Percentiles rank a stretch among this genome's conserved stretches.
Evolutionary conservation across 352 stramenopile genomes (phyloP).

Genomic region (Aphanomyces invadans): DNA sequence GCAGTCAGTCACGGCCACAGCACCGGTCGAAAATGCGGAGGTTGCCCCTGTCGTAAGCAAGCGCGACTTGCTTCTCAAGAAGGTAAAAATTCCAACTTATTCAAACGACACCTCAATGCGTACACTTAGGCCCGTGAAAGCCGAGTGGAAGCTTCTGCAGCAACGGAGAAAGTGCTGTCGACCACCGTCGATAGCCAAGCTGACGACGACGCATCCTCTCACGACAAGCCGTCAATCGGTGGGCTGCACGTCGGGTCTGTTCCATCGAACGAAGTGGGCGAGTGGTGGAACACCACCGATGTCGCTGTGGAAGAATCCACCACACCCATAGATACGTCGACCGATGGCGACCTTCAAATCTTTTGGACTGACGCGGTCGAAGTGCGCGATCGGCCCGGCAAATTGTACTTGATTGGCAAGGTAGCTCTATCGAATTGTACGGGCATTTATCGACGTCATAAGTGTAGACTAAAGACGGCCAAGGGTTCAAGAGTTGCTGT

Average conservation of each 20-base stretch:
- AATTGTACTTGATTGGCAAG: slow-evolving; percentile 97
- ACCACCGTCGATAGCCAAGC: no score
- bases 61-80: slow-evolving; percentile 62
- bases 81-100: slow-evolving; percentile 50
- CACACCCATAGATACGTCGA: slow-evolving; percentile 32
- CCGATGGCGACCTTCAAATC: slow-evolving; percentile 82
- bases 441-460: no score
- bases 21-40: neutral
- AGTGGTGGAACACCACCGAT: slow-evolving; percentile 60
- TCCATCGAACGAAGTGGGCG: slow-evolving; percentile 77
- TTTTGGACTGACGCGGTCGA: slow-evolving; percentile 98
- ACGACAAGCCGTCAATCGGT: no score
- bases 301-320: slow-evolving; percentile 26
- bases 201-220: no score
- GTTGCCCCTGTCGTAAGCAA: slow-evolving; percentile 40
- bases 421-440: slow-evolving; percentile 71
- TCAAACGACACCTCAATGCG: no score
- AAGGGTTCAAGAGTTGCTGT: slow-evolving; percentile 91
- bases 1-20: neutral
- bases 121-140: slow-evolving; percentile 48
- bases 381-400: slow-evolving; percentile 87
- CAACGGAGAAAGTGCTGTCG: slow-evolving; percentile 2
- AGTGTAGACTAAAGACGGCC: slow-evolving; percentile 31
- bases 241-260: slow-evolving; percentile 32
- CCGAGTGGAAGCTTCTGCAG: slow-evolving; percentile 29